These are phyloP conservation scores for Aureobasidium sp. DNA, from an alignment of 2,329 filamentous ascomycete species.

Conservation along the genomic window DNA sequence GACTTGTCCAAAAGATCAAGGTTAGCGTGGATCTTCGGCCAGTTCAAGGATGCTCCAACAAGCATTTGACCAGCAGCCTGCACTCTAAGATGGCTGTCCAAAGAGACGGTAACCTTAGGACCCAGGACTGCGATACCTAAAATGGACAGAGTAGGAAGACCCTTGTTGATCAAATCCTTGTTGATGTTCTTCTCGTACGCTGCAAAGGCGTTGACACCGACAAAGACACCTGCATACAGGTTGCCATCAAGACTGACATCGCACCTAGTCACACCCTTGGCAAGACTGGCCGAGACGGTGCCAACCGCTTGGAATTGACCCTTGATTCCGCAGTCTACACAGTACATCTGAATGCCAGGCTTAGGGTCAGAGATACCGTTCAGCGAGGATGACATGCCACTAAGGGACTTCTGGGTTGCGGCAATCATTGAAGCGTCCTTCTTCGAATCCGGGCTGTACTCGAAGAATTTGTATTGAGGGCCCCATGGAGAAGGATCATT, in stretches of 20 bases:
- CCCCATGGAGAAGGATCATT: slow-evolving; percentile 23
- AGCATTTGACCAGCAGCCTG: slow-evolving; percentile 23
- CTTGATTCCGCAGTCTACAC: slow-evolving; percentile 24
- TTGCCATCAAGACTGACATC: slow-evolving; percentile 21
- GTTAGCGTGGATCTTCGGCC: slow-evolving; percentile 19
- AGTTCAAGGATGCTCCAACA: slow-evolving; percentile 20
- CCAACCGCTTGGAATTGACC: slow-evolving; percentile 22
- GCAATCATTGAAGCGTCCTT: slow-evolving; percentile 13
- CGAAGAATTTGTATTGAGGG: slow-evolving; percentile 21
- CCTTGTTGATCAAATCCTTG: slow-evolving; percentile 22
- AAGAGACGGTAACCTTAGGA: slow-evolving; percentile 19
- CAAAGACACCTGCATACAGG: slow-evolving; percentile 23
- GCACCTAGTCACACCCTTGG: slow-evolving; percentile 22
- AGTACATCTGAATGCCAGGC: slow-evolving; percentile 24
- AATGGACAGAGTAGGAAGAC: slow-evolving; percentile 23
- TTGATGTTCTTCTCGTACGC: slow-evolving; percentile 22
- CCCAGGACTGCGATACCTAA: slow-evolving; percentile 23
- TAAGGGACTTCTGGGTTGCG: slow-evolving; percentile 15
- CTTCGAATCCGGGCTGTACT: slow-evolving; percentile 9
- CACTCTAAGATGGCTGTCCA: slow-evolving; percentile 17
- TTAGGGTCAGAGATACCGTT: slow-evolving; percentile 22
- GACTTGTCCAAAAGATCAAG: slow-evolving; percentile 22
- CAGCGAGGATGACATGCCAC: slow-evolving; percentile 17
- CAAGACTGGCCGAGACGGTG: slow-evolving; percentile 20
- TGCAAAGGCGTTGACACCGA: slow-evolving; percentile 25